Evolutionary conservation across 2,329 filamentous ascomycete genomes (phyloP), one percentile per base, ranked within the genome.

Genomic region (Claviceps quebecensis): DNA sequence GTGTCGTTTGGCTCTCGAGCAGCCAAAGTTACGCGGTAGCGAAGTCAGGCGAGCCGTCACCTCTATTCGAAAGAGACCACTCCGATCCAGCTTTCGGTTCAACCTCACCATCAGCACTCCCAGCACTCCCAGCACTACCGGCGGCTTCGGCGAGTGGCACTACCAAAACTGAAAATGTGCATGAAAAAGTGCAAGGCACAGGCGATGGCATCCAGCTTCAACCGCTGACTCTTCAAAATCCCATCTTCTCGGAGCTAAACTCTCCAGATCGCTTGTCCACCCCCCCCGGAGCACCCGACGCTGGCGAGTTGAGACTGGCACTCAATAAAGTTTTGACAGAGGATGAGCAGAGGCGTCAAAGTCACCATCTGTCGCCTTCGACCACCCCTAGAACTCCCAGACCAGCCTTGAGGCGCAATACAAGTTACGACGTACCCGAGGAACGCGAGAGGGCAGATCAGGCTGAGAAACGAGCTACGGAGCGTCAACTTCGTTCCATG

Each of bases 331-430:
- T 71, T 37, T 56, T 70, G 5, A 65, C 67, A 2, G 62, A 63
- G 6, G 65, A 66, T 50, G 57, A 57, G 16, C 54, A 56, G 11
- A 45, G 39, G 39, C 49, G 55, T 7, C 47, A 56, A 52, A 56
- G 57, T 19, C 54, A 51, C 7, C 47, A 52, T 36, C 49, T 48
- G 2, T 40, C 49, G 23, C 41, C 55, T 39, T 47, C 37, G 48
- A 13, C 48, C 41, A 47, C 49, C 14, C 57, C 54, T 22, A 55
- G 54, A 51, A 49, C 57, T 8, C 67, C 67, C 11, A 63, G 67
- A 43, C 69, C 69, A 23, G 69, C 65, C 11, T 57, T 71, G n/a
- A 62, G 68, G 55, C 66, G 69, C 41, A 71, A 70, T 56, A 71
- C 69, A 43, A 71, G 69, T 56, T 71, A 71, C 51, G 66, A 70